These are phyloP conservation scores for Candida pini DNA, from an alignment of 805 yeast species.

Conservation along the genomic window DNA sequence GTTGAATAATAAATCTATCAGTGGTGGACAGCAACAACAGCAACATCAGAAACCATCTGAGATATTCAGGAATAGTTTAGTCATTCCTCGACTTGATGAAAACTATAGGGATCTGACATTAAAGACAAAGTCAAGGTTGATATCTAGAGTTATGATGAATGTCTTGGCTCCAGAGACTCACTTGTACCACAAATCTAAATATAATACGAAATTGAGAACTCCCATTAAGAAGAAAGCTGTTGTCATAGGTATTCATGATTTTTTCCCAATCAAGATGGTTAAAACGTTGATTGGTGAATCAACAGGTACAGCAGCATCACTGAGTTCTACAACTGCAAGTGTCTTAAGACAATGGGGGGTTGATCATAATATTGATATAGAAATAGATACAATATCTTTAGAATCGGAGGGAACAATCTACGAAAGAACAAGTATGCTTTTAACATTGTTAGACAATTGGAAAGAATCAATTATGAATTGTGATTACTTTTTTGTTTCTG, in stretches of 20 bases:
- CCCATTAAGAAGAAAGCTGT: slow-evolving; percentile 46
- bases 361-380: slow-evolving; percentile 31
- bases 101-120: slow-evolving; percentile 24
- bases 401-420: slow-evolving; percentile 90
- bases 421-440: slow-evolving; percentile 72
- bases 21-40: too few species aligned
- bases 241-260: slow-evolving; percentile 93
- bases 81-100: slow-evolving; percentile 22
- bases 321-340: slow-evolving; percentile 75
- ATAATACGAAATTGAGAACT: slow-evolving; percentile 2
- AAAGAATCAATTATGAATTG: slow-evolving; percentile 46
- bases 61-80: too few species aligned
- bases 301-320: slow-evolving; percentile 80
- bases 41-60: too few species aligned
- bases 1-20: slow-evolving; percentile 1
- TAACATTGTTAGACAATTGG: slow-evolving; percentile 68
- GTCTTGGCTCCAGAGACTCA: slow-evolving; percentile 26
- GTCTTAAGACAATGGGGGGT: slow-evolving; percentile 64
- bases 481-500: slow-evolving; percentile 77
- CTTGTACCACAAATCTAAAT: slow-evolving; percentile 19
- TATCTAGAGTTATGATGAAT: slow-evolving; percentile 15
- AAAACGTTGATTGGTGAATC: slow-evolving; percentile 86
- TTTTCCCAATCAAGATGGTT: slow-evolving; percentile 81
- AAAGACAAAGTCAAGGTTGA: slow-evolving; percentile 21
- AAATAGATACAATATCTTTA: slow-evolving; percentile 76